A percentile compares a stretch with the other conserved stretches of the same genome.
Conservation (phyloP, 2,329 filamentous ascomycete species). For the Pseudogymnoascus sp. region DNA sequence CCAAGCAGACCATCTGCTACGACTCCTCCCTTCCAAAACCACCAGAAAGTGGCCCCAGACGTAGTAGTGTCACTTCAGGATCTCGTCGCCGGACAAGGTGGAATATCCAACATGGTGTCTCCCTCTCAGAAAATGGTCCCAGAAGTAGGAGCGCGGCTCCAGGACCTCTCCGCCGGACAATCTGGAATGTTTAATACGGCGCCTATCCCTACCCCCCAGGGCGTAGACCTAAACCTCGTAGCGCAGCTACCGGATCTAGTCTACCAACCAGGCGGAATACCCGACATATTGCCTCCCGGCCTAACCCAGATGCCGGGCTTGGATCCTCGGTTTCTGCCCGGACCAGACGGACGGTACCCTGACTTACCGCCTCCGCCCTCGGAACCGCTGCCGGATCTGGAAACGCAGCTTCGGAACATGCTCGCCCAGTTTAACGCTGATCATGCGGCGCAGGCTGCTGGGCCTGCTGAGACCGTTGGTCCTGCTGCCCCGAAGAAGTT, state of each 20-base stretch:
- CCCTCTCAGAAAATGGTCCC: no score
- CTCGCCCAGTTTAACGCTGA: neutral
- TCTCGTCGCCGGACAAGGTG: neutral
- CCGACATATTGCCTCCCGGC: neutral
- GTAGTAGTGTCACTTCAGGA: neutral
- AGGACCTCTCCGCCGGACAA: neutral
- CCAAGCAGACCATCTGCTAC: no score
- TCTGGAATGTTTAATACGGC: neutral
- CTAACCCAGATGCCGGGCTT: neutral
- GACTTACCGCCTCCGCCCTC: neutral
- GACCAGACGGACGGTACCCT: neutral
- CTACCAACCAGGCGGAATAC: neutral
- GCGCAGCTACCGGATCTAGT: neutral
- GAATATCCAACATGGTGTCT: neutral
- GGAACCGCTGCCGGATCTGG: neutral
- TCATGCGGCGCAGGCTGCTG: neutral
- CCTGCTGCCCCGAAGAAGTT: neutral
- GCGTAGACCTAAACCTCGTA: neutral
- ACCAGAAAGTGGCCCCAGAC: no score
- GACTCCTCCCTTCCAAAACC: no score
- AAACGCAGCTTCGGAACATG: neutral
- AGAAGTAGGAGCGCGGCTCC: neutral
- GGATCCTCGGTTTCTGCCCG: neutral
- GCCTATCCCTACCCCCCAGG: neutral
- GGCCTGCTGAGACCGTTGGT: neutral